These are phyloP conservation scores for Alternaria conjuncta DNA, from an alignment of 2,329 filamentous ascomycete species.

Conservation along the genomic window DNA sequence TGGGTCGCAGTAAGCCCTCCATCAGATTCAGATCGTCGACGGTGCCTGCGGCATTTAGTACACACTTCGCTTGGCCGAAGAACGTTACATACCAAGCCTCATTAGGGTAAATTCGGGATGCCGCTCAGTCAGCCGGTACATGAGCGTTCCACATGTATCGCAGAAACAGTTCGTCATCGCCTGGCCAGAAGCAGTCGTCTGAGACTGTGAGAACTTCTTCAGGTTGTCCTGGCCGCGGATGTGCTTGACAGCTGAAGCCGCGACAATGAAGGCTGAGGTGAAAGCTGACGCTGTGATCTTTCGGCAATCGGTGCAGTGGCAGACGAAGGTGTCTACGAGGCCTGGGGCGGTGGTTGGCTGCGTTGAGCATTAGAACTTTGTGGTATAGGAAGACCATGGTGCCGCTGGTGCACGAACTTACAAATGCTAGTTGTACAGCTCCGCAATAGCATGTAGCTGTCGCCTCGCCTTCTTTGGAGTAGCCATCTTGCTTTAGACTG, in stretches of 20 bases:
- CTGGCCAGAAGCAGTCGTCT: conserved; percentile 44
- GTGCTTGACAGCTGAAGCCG: background rate
- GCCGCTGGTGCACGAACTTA: background rate
- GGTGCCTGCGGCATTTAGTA: background rate
- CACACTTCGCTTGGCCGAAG: background rate
- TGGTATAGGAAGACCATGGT: background rate
- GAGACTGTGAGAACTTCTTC: conserved; percentile 37
- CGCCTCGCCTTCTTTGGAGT: conserved; percentile 26
- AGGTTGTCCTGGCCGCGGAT: background rate
- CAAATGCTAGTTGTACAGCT: conserved; percentile 35
- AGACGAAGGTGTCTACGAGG: conserved; percentile 61
- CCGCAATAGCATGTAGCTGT: conserved; percentile 44
- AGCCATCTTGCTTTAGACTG: background rate
- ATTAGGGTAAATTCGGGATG: background rate
- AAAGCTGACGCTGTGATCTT: conserved; percentile 20
- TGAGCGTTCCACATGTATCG: conserved; percentile 63
- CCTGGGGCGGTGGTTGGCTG: conserved; percentile 29
- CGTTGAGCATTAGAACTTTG: background rate
- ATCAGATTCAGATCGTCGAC: background rate
- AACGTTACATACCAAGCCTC: background rate
- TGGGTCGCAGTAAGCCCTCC: background rate
- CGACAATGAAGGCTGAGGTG: background rate
- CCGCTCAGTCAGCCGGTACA: conserved; percentile 57
- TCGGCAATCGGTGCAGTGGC: conserved; percentile 66
- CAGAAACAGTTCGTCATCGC: conserved; percentile 70